These are phyloP conservation scores for Proliferodiscus dingleyae DNA, from an alignment of 2,329 filamentous ascomycete genomes.

Conservation along the genomic window DNA sequence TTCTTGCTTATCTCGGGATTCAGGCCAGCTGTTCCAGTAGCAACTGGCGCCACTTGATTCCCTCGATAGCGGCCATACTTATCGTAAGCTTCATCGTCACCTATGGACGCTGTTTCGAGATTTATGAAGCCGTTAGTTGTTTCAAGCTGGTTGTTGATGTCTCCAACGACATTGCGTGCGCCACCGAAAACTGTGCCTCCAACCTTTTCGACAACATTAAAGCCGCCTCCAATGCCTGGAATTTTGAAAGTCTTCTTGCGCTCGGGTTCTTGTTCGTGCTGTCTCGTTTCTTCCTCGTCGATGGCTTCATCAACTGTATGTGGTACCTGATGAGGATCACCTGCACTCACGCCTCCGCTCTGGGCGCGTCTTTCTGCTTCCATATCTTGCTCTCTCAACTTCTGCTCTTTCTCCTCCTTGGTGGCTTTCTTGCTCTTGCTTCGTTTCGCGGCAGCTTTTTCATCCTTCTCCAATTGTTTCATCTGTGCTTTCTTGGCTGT, in stretches of 20 bases:
- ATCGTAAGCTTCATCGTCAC: slow-evolving; percentile 26
- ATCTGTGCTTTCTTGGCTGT: slow-evolving; percentile 73
- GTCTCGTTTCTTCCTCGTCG: slow-evolving; percentile 33
- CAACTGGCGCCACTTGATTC: slow-evolving; percentile 13
- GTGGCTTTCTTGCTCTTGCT: slow-evolving; percentile 5
- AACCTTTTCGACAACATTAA: slow-evolving; percentile 27
- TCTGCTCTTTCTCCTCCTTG: slow-evolving; percentile 33
- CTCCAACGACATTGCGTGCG: slow-evolving; percentile 43
- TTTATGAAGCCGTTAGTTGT: slow-evolving; percentile 42
- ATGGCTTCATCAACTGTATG: slow-evolving; percentile 46
- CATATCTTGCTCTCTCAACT: slow-evolving; percentile 33
- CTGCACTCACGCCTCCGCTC: slow-evolving; percentile 46
- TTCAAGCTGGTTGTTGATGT: slow-evolving; percentile 48
- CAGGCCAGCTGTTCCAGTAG: slow-evolving; percentile 15
- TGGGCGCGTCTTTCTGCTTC: slow-evolving; percentile 40
- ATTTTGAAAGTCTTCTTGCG: slow-evolving; percentile 22
- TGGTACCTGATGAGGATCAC: slow-evolving; percentile 48
- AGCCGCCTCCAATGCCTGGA: slow-evolving; percentile 20
- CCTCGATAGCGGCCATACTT: slow-evolving; percentile 27
- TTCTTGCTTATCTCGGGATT: slow-evolving; percentile 16
- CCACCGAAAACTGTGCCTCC: slow-evolving; percentile 33
- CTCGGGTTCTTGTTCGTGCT: slow-evolving; percentile 11
- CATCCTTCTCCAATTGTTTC: slow-evolving; percentile 46
- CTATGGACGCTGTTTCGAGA: slow-evolving; percentile 18
- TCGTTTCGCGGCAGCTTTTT: slow-evolving; percentile 28